Conservation (phyloP, 2,329 filamentous ascomycete genomes). For the Xylariaceae sp. region DNA sequence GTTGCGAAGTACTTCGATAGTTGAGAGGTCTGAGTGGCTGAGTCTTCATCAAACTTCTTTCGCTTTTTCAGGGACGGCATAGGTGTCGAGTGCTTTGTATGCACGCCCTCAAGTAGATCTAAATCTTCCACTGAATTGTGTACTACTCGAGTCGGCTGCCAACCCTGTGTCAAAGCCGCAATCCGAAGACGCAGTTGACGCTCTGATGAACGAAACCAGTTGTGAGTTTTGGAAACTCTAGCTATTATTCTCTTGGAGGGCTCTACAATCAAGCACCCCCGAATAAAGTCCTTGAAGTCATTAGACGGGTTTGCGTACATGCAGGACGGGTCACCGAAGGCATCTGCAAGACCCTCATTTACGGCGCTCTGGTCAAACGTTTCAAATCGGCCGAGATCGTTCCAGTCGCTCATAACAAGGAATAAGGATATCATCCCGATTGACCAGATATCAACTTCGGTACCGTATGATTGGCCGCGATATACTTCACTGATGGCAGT, state of each 20-base stretch:
- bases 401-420: constrained; percentile 19
- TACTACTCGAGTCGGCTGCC: constrained; percentile 20
- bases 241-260: constrained; percentile 33
- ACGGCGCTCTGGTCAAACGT: constrained; percentile 24
- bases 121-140: constrained; percentile 26
- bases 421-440: constrained; percentile 43
- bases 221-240: constrained; percentile 31
- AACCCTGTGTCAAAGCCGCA: constrained; percentile 11
- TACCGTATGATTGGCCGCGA: constrained; percentile 28
- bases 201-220: constrained; percentile 32
- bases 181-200: background rate
- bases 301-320: constrained; percentile 14
- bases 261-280: constrained; percentile 32
- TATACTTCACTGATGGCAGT: constrained; percentile 36
- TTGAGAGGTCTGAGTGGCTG: background rate
- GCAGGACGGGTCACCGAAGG: constrained; percentile 7
- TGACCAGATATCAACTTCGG: constrained; percentile 48
- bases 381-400: constrained; percentile 17
- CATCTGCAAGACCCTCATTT: constrained; percentile 12
- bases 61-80: background rate
- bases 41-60: background rate
- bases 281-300: constrained; percentile 32
- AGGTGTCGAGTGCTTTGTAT: background rate
- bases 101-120: constrained; percentile 6
- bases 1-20: constrained; percentile 4